Evolutionary conservation across 495 filamentous ascomycete species (phyloP).

Genomic region (Aspergillus biplanus): DNA sequence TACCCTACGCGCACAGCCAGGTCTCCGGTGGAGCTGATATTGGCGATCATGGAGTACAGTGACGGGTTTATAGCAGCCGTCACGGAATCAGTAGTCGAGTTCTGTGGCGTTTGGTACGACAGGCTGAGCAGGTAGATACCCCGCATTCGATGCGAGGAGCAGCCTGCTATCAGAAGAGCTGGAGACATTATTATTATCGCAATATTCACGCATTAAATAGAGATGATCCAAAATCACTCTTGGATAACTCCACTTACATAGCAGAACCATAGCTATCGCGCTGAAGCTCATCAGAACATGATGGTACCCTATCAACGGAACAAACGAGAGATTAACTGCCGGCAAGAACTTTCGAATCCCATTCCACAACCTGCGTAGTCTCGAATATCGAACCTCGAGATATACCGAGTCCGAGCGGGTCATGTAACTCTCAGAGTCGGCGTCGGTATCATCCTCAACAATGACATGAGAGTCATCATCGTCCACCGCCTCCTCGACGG

Average conservation of each 20-base stretch:
- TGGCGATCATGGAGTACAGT: slow-evolving; percentile 1
- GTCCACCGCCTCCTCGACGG: not conserved
- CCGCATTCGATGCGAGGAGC: slow-evolving; percentile 2
- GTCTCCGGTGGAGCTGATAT: slow-evolving; percentile 8
- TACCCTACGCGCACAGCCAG: slow-evolving; percentile 1
- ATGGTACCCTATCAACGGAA: slow-evolving; percentile 1
- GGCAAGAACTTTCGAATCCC: not conserved
- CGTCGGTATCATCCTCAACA: too few species aligned
- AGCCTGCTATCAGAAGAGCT: slow-evolving; percentile 7
- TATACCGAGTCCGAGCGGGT: too few species aligned
- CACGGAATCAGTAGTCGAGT: not conserved
- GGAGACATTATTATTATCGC: not conserved
- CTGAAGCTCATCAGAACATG: slow-evolving; percentile 1
- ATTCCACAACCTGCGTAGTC: not conserved
- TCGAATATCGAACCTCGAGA: too few species aligned
- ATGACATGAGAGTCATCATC: not conserved
- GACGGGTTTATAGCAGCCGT: not conserved
- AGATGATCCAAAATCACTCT: too few species aligned
- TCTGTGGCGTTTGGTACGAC: not conserved
- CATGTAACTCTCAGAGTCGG: too few species aligned
- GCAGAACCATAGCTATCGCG: not conserved
- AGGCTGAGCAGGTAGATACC: slow-evolving; percentile 1
- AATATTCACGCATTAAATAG: too few species aligned
- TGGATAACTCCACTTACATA: slow-evolving; percentile 7
- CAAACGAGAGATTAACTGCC: not conserved